These are phyloP conservation scores for Trichoderma atrobrunneum DNA, from an alignment of 2,329 filamentous ascomycete genomes.

Conservation along the genomic window DNA sequence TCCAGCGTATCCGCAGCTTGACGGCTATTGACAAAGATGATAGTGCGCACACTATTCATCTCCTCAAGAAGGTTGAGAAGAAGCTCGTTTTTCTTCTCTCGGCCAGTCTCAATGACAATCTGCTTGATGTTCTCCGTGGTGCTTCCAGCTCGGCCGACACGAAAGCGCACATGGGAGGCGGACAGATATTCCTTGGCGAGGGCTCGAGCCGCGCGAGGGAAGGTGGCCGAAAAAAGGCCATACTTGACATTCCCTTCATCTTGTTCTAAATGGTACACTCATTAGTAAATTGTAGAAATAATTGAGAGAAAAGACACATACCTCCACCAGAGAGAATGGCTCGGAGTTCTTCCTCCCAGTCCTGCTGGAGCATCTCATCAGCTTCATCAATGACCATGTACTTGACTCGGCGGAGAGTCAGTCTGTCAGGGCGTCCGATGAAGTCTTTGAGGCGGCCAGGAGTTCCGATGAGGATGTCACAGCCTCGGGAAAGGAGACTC, in stretches of 20 bases:
- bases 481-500: conserved; percentile 73
- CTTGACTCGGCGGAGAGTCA: conserved; percentile 73
- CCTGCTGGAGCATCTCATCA: conserved; percentile 79
- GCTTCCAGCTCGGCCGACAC: conserved; percentile 82
- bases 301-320: conserved; percentile 41
- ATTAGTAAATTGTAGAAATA: not conserved
- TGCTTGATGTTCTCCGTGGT: conserved; percentile 82
- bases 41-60: conserved; percentile 69
- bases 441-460: conserved; percentile 85
- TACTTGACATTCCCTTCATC: conserved; percentile 67
- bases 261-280: conserved; percentile 53
- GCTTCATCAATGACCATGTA: conserved; percentile 89
- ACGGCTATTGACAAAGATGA: conserved; percentile 89
- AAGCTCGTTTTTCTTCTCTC: conserved; percentile 64
- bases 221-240: conserved; percentile 93
- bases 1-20: conserved; percentile 77
- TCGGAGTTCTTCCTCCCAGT: conserved; percentile 75
- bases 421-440: conserved; percentile 65
- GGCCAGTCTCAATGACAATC: conserved; percentile 65
- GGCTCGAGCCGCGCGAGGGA: conserved; percentile 74
- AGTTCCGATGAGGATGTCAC: conserved; percentile 84
- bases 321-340: conserved; percentile 78
- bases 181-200: conserved; percentile 75
- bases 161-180: conserved; percentile 72
- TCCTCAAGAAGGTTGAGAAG: conserved; percentile 70